These are phyloP conservation scores for Pleurotus platypus DNA, from an alignment of 768 basidiomycete species.

Conservation along the genomic window DNA sequence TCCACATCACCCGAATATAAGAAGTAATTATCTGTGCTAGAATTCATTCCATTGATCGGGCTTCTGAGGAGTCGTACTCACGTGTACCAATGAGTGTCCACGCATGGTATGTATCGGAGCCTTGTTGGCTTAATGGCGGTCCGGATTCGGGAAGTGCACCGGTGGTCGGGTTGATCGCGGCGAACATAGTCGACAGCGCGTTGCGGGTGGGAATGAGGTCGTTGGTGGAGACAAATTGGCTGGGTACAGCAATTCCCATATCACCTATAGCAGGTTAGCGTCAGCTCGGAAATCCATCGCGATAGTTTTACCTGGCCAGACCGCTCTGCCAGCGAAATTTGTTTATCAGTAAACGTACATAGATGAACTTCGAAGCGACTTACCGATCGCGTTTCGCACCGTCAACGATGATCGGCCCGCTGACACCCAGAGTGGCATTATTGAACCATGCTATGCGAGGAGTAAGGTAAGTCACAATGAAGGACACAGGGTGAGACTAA, in stretches of 20 bases:
- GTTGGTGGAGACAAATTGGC: conserved; percentile 59
- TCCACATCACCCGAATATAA: conserved; percentile 49
- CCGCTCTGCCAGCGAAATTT: conserved; percentile 31
- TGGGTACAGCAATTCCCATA: conserved; percentile 61
- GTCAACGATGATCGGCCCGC: conserved; percentile 60
- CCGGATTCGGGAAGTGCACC: conserved; percentile 56
- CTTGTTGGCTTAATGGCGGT: conserved; percentile 41
- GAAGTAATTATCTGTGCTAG: conserved; percentile 47
- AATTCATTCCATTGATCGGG: neutral
- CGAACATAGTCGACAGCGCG: conserved; percentile 56
- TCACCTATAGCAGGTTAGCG: conserved; percentile 31
- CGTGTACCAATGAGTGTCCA: conserved; percentile 60
- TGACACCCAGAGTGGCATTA: conserved; percentile 50
- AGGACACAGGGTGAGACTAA: conserved; percentile 14
- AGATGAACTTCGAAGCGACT: neutral
- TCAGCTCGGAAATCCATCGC: neutral
- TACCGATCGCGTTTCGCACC: conserved; percentile 57
- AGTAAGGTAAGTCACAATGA: neutral
- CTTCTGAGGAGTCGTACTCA: conserved; percentile 17
- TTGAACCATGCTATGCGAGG: conserved; percentile 44
- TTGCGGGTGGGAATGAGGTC: conserved; percentile 54
- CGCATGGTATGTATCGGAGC: conserved; percentile 53
- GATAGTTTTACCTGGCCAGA: conserved; percentile 46
- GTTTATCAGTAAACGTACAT: neutral
- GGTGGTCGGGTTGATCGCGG: conserved; percentile 45